Percentiles rank a stretch among this genome's conserved stretches.
Evolutionary conservation across 2,329 filamentous ascomycete species (phyloP).

Genomic region (Tolypocladium tundrense): DNA sequence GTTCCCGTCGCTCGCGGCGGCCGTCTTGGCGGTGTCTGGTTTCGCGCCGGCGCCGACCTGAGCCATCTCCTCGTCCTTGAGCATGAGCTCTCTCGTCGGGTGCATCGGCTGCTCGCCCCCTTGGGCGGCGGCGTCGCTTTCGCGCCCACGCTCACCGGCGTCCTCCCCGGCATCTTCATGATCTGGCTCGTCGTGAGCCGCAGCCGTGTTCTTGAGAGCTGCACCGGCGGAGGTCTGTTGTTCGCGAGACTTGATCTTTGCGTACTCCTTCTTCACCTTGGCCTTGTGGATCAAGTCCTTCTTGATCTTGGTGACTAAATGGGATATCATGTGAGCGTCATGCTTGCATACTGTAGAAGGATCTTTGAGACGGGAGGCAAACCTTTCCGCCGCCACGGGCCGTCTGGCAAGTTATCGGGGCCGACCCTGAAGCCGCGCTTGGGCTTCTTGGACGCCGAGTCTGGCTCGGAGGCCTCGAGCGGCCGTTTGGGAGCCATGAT

Average conservation of each 20-base stretch:
- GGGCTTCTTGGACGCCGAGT: conserved; percentile 36
- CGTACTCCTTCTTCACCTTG: conserved; percentile 86
- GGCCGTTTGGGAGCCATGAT: conserved; percentile 22
- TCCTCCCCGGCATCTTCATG: conserved; percentile 6
- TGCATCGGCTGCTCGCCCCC: conserved; percentile 19
- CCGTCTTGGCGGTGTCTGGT: conserved; percentile 2
- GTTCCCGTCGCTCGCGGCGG: conserved; percentile 17
- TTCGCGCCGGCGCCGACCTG: conserved; percentile 15
- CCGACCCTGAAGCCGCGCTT: conserved; percentile 75
- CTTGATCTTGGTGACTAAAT: conserved; percentile 76
- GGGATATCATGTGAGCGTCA: conserved; percentile 8
- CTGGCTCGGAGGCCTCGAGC: conserved; percentile 16
- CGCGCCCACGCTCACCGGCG: conserved; percentile 1
- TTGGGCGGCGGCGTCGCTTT: conserved; percentile 7
- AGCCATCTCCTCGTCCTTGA: conserved; percentile 26
- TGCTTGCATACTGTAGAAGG: neutral
- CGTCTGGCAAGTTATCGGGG: conserved; percentile 83
- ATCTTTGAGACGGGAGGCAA: conserved; percentile 7
- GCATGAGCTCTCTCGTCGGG: conserved; percentile 28
- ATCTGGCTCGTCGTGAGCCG: neutral
- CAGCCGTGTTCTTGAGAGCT: conserved; percentile 8
- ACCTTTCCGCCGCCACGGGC: conserved; percentile 73
- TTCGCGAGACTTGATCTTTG: conserved; percentile 61
- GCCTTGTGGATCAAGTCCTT: conserved; percentile 80
- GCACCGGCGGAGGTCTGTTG: conserved; percentile 16